Evolutionary conservation across 2,329 filamentous ascomycete genomes (phyloP).

Genomic region (Intubia oerlemansii): DNA sequence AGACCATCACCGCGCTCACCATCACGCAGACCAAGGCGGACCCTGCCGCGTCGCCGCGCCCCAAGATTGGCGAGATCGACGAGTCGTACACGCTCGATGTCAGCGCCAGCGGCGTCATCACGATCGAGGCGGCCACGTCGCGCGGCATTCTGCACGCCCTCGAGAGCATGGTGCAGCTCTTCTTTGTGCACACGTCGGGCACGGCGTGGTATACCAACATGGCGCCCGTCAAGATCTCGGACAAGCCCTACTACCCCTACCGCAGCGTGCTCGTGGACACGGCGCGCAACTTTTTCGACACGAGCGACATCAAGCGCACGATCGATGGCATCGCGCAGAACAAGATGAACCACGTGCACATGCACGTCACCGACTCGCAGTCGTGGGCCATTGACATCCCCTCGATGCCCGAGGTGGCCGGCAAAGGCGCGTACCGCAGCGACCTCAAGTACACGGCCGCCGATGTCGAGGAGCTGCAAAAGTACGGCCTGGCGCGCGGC

Average conservation of each 20-base stretch:
- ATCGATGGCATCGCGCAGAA: conserved; percentile 60
- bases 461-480: conserved; percentile 45
- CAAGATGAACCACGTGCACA: conserved; percentile 66
- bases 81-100: conserved; percentile 56
- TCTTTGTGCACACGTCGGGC: conserved; percentile 46
- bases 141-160: conserved; percentile 52
- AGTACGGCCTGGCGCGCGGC: conserved; percentile 46
- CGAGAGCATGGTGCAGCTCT: conserved; percentile 59
- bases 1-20: conserved; percentile 29
- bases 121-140: conserved; percentile 42
- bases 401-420: conserved; percentile 46
- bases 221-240: conserved; percentile 51
- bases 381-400: conserved; percentile 73
- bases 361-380: conserved; percentile 67
- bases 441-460: conserved; percentile 44
- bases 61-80: too few relatives aligned
- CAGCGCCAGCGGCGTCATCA: conserved; percentile 31
- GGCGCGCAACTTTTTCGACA: conserved; percentile 47
- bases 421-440: conserved; percentile 50
- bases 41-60: conserved; percentile 30
- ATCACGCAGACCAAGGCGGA: conserved; percentile 35
- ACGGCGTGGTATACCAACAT: conserved; percentile 41
- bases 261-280: conserved; percentile 67
- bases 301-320: conserved; percentile 46
- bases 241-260: conserved; percentile 53